These are phyloP conservation scores for Bothia castanella DNA, from an alignment of 1,284 basidiomycete genomes.

Conservation along the genomic window DNA sequence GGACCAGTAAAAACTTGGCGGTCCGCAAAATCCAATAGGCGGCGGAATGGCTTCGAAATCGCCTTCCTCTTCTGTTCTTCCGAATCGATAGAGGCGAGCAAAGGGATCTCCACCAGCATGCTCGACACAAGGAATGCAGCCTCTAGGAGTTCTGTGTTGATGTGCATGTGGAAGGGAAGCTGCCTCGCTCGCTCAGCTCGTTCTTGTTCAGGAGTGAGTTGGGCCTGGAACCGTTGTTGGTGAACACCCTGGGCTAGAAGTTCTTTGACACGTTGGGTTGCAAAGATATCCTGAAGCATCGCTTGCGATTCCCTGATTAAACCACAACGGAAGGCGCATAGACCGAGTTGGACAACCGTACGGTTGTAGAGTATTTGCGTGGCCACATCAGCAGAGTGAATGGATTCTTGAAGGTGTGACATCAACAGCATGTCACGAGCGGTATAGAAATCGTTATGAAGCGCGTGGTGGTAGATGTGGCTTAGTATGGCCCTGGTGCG, in stretches of 20 bases:
- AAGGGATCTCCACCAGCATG: conserved; percentile 97
- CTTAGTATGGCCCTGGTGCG: conserved; percentile 96
- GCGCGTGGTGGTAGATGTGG: conserved; percentile 96
- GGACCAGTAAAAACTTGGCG: conserved; percentile 98
- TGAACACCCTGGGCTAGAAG: conserved; percentile 96
- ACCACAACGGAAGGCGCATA: conserved; percentile 95
- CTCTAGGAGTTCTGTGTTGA: conserved; percentile 97
- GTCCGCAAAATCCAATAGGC: conserved; percentile 95
- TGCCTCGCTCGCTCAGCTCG: conserved; percentile 94
- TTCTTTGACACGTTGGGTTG: conserved; percentile 95
- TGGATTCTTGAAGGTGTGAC: conserved; percentile 97
- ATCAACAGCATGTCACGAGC: conserved; percentile 98
- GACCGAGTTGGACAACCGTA: conserved; percentile 93
- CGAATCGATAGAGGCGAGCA: conserved; percentile 90
- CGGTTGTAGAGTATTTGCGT: conserved; percentile 99
- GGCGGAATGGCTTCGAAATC: conserved; percentile 93
- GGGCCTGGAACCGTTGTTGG: conserved; percentile 80
- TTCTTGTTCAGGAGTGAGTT: conserved; percentile 91
- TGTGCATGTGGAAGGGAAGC: conserved; percentile 99
- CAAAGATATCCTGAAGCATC: conserved; percentile 93
- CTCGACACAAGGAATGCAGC: conserved; percentile 97
- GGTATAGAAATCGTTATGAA: conserved; percentile 95
- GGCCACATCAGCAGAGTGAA: conserved; percentile 92
- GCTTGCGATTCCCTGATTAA: conserved; percentile 93
- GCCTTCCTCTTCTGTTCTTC: conserved; percentile 90